Evolutionary conservation across 2,329 filamentous ascomycete genomes (phyloP), one percentile per base, ranked within the genome.

Genomic region (Xylaria sp.): DNA sequence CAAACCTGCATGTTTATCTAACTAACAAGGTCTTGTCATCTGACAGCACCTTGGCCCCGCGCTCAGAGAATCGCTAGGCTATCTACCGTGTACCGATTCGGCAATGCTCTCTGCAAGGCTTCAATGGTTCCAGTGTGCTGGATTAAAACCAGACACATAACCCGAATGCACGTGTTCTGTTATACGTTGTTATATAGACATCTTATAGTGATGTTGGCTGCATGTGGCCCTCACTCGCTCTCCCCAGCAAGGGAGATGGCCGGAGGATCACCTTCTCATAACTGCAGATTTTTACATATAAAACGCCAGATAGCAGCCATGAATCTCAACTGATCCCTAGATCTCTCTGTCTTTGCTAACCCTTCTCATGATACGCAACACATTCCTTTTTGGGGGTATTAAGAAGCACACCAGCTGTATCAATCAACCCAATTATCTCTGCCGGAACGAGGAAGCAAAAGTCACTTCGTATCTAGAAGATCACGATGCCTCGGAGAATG

Each of bases 401-500:
- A 36, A 49, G 11, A 17, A 49, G 22, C 2, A 61, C 5, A 44
- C 15, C 22, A 13, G 7, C 27, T 15, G 29, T 25, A 42, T 20
- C 42, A 36, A 10, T 22, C 29, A 20, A 15, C 44, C n/a, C n/a
- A n/a, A 22, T n/a, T 13, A n/a, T 15, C 13, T 20, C n/a, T 50
- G 44, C 13, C 22, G 13, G 15, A 5, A 9, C 50, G 17, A 49
- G 39, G 3, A 38, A n/a, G 17, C 38, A n/a, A 42, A 27, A 44
- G 10, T 13, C n/a, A 3, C 5, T 6, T 38, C 17, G 6, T 9
- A 29, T 3, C 17, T 11, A 31, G 5, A 59, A 15, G 15, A 29
- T 29, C 20, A 27, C 33, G 29, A 80, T 80, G 77, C 75, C 75
- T 53, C 73, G 74, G 29, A 81, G 79, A 67, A 84, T 83, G 81